These are phyloP conservation scores for Aphanomyces euteiches DNA, from an alignment of 352 stramenopile genomes.

Conservation along the genomic window DNA sequence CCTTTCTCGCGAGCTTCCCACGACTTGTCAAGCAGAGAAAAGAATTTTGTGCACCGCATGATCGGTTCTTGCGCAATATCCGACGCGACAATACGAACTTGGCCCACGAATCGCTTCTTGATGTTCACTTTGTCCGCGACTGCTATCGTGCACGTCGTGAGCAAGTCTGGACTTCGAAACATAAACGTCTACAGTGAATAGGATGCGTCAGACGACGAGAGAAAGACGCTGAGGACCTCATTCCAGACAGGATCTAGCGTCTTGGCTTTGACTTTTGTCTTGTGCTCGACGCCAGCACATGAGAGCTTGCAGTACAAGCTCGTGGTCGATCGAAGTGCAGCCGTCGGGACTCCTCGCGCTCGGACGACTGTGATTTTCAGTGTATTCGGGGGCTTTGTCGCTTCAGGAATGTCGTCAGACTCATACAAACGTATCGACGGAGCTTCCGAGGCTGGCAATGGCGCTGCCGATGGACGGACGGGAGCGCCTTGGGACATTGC, in stretches of 20 bases:
- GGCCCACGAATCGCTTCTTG: constrained; percentile 67
- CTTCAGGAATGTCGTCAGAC: constrained; percentile 20
- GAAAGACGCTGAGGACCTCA: constrained; percentile 32
- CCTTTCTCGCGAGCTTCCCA: constrained; percentile 34
- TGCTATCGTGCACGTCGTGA: constrained; percentile 55
- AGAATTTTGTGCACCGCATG: constrained; percentile 61
- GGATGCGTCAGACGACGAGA: constrained; percentile 3
- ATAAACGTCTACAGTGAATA: constrained; percentile 41
- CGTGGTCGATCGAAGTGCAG: constrained; percentile 50
- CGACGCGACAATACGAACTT: constrained; percentile 51
- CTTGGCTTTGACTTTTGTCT: constrained; percentile 65
- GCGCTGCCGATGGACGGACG: neutral
- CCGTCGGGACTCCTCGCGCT: constrained; percentile 46
- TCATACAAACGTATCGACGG: constrained; percentile 22
- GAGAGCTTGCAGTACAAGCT: constrained; percentile 74
- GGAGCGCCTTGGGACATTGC: too few relatives aligned
- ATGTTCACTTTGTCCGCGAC: constrained; percentile 68
- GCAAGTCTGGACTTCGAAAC: constrained; percentile 67
- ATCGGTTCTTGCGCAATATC: constrained; percentile 53
- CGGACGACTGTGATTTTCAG: constrained; percentile 69
- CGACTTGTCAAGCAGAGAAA: constrained; percentile 48
- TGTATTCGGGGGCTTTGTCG: constrained; percentile 55
- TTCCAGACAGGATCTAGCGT: constrained; percentile 67
- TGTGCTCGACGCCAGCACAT: constrained; percentile 57
- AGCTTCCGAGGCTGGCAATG: neutral